Evolutionary conservation across 2,329 filamentous ascomycete species (phyloP).

Genomic region (Scedosporium apiospermum): DNA sequence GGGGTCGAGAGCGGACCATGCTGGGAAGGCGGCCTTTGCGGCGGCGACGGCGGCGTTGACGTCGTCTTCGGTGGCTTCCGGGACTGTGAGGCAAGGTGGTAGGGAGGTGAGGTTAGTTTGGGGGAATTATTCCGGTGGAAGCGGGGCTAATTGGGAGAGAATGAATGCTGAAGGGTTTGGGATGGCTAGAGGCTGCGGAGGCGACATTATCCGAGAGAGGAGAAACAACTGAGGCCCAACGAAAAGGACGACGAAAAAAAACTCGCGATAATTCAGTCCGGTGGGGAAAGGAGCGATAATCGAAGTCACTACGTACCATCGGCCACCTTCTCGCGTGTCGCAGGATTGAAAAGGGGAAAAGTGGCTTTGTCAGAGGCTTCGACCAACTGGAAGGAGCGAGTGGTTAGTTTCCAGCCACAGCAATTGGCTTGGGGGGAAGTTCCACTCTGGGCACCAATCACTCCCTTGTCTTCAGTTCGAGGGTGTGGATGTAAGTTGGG

Average conservation of each 20-base stretch:
- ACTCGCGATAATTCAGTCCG: too few species aligned
- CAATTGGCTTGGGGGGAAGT: not conserved
- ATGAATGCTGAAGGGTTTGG: not conserved
- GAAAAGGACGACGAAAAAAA: too few species aligned
- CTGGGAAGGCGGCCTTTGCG: slow-evolving; percentile 36
- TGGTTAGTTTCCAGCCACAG: not conserved
- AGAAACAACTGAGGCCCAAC: too few species aligned
- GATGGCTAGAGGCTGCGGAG: too few species aligned
- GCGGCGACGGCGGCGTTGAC: slow-evolving; percentile 37
- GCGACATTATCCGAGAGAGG: too few species aligned
- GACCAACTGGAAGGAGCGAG: not conserved
- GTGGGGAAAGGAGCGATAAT: too few species aligned
- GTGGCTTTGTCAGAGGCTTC: slow-evolving; percentile 10
- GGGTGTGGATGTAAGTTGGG: not conserved
- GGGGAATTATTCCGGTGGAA: not conserved
- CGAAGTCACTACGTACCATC: slow-evolving; percentile 17
- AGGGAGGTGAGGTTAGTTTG: not conserved
- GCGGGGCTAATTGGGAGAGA: not conserved
- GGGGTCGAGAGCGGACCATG: slow-evolving; percentile 31
- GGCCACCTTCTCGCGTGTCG: slow-evolving; percentile 14
- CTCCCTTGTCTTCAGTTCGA: too few species aligned
- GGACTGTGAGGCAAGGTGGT: slow-evolving; percentile 19
- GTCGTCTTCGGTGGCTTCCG: slow-evolving; percentile 36
- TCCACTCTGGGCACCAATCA: too few species aligned
- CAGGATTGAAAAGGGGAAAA: slow-evolving; percentile 15